A percentile compares a stretch with the other conserved stretches of the same genome.
These are phyloP conservation scores for Phytophthora podocarpi DNA, from an alignment of 352 stramenopile species.

Conservation along the genomic window DNA sequence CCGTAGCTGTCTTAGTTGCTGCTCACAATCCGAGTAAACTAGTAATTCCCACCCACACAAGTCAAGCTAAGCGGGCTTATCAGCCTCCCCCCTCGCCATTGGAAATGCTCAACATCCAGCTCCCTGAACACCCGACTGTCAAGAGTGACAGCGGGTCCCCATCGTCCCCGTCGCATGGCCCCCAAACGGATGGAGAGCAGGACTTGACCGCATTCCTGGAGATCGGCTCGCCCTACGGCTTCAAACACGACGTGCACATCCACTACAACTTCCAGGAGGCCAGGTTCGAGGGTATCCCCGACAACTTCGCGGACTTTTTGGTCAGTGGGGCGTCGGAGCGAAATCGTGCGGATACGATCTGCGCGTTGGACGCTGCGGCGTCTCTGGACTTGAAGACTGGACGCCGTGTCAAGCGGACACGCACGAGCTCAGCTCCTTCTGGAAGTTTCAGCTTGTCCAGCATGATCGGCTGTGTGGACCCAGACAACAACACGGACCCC, in stretches of 20 bases:
- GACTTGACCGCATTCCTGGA: conserved; percentile 44
- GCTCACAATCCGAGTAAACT: conserved; percentile 35
- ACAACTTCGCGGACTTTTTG: conserved; percentile 83
- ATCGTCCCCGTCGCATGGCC: conserved; percentile 32
- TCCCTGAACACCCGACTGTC: conserved; percentile 35
- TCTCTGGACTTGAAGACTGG: conserved; percentile 13
- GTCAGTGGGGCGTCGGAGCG: conserved; percentile 30
- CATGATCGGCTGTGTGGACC: conserved; percentile 34
- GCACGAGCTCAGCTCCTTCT: conserved; percentile 42
- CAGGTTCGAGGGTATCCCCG: conserved; percentile 85
- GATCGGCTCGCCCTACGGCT: conserved; percentile 77
- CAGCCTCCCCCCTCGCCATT: no score
- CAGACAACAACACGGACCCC: conserved; percentile 34
- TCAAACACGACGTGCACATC: conserved; percentile 87
- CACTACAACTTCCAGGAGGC: conserved; percentile 88
- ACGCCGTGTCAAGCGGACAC: conserved; percentile 37
- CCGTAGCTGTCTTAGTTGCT: not conserved
- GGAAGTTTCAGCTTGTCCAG: conserved; percentile 39
- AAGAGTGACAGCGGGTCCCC: conserved; percentile 40
- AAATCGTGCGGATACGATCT: conserved; percentile 27
- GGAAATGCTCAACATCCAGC: conserved; percentile 61
- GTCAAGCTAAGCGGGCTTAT: no score
- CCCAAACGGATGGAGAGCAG: conserved; percentile 34
- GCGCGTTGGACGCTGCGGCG: conserved; percentile 3
- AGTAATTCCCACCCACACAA: no score